Base-by-base conservation (phyloP, 768 basidiomycete genomes). In the Porphyrellus cyaneotinctus region DNA sequence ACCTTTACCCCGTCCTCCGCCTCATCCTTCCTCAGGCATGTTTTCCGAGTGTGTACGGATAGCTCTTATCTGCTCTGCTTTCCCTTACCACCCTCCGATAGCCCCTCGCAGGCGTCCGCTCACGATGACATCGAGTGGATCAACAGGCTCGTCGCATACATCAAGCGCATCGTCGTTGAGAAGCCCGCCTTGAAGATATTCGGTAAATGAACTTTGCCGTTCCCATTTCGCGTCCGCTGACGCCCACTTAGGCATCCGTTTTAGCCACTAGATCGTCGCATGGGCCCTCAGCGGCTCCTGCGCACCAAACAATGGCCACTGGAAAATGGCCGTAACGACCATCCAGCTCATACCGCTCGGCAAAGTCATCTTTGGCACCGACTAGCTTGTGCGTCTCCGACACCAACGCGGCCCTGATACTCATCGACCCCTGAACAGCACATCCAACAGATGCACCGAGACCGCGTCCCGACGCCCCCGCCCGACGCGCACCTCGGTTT, bases 1-100 rank as follows among this genome's bases (percentile, higher is more conserved):
- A 98, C 65, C 69, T 99, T 30, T 97, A 89, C 68, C 95, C 95
- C 6, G 83, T 94, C 26, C 74, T 98, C 43, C 84, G n/a, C n/a
- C n/a, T n/a, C n/a, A n/a, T n/a, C n/a, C n/a, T n/a, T n/a, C n/a
- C n/a, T n/a, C n/a, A n/a, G n/a, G n/a, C n/a, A n/a, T n/a, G n/a
- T n/a, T n/a, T n/a, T n/a, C n/a, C n/a, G n/a, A n/a, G n/a, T n/a
- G n/a, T n/a, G n/a, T n/a, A n/a, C n/a, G n/a, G n/a, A n/a, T n/a
- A n/a, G n/a, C n/a, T n/a, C n/a, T n/a, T n/a, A n/a, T n/a, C n/a
- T n/a, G n/a, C n/a, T n/a, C n/a, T n/a, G n/a, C n/a, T n/a, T n/a
- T n/a, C n/a, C n/a, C n/a, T n/a, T n/a, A n/a, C n/a, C n/a, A n/a
- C n/a, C n/a, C n/a, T n/a, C n/a, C n/a, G n/a, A n/a, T n/a, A n/a